Percentiles rank a stretch among this genome's conserved stretches.
phyloP scores from a whole-genome alignment of 139 green algal species.

The Edaphochlamys debaryana region DNA sequence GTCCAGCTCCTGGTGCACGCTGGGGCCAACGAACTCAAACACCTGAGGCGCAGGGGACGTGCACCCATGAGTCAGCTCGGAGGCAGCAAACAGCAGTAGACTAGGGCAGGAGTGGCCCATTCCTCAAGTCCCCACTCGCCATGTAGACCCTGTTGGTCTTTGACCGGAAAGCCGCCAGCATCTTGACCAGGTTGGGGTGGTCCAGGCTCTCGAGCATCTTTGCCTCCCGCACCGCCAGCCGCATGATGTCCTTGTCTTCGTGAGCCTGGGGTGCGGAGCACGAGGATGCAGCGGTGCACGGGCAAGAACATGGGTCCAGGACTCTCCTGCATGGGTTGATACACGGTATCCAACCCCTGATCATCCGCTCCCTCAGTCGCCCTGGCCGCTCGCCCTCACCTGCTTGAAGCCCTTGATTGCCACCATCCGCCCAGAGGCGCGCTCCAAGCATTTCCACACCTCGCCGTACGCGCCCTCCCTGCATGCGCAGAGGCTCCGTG shows the following conservation, averaged over 20 bases:
- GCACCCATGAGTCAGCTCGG: no score
- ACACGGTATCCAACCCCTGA: no score
- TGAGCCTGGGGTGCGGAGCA: conserved; percentile 21
- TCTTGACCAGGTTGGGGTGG: conserved; percentile 47
- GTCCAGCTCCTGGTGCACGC: conserved; percentile 38
- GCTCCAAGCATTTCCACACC: not conserved
- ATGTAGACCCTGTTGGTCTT: conserved; percentile 53
- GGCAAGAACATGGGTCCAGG: no score
- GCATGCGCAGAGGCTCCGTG: no score
- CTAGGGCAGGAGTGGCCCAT: no score
- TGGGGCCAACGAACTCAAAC: conserved; percentile 45
- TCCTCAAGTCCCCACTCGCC: not conserved
- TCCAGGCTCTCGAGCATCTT: conserved; percentile 21
- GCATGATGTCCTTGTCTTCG: conserved; percentile 41
- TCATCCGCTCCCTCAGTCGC: no score
- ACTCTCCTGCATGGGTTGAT: no score
- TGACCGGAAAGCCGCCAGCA: conserved; percentile 42
- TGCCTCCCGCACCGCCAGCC: conserved; percentile 43
- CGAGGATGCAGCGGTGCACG: not conserved
- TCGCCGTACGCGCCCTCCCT: not conserved
- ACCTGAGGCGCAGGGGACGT: no score
- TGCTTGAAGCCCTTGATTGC: conserved; percentile 4
- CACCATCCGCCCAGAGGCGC: not conserved
- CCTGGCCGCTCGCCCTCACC: not conserved
- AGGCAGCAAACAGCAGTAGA: no score